Evolutionary conservation across 352 stramenopile genomes (phyloP), one percentile per base, ranked within the genome.

Genomic region (Globisporangium sylvaticum): DNA sequence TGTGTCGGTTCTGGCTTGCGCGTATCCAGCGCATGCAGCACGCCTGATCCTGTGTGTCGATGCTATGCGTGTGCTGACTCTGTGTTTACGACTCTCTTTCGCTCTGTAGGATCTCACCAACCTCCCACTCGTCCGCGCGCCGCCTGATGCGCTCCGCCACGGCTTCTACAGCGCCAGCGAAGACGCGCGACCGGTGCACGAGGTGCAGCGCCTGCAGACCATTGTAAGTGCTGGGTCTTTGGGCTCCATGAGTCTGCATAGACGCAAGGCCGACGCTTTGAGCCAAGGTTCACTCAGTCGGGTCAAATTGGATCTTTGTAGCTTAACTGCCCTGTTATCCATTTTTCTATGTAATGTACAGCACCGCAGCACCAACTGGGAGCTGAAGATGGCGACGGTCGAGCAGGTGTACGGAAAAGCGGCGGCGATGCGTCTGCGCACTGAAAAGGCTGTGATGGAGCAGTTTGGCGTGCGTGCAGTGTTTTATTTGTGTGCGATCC

Each of bases 401-500:
- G 88, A 95, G 77, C 88, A 95, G 72, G 79, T 95, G 48, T 95
- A 95, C 74, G 88, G 88, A 69, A 95, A 94, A 75, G 88, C 80
- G n/a, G 88, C 88, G 24, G 82, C 88, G 65, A 95, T 95, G 88
- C 88, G 88, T 76, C 71, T 95, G 67, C 88, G 88, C 68, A 94
- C 88, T n/a, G 88, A 95, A 57, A 95, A 95, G 73, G 67, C 81
- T n/a, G 76, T 95, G 61, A 77, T 95, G 64, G 84, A 95, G 70
- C 85, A 95, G 76, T 92, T 92, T 72, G 80, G 65, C 54, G 86
- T 92, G 64, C 46, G 75, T 77, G 20, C 9, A 24, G 37, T 15
- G 39, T 53, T 62, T 12, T 42, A 12, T 44, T 44, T 7, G 5
- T 44, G 12, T 44, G 37, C 12, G 12, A 42, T 34, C 22, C n/a